Conservation (phyloP, 495 filamentous ascomycete genomes). For the Xylaria longipes region DNA sequence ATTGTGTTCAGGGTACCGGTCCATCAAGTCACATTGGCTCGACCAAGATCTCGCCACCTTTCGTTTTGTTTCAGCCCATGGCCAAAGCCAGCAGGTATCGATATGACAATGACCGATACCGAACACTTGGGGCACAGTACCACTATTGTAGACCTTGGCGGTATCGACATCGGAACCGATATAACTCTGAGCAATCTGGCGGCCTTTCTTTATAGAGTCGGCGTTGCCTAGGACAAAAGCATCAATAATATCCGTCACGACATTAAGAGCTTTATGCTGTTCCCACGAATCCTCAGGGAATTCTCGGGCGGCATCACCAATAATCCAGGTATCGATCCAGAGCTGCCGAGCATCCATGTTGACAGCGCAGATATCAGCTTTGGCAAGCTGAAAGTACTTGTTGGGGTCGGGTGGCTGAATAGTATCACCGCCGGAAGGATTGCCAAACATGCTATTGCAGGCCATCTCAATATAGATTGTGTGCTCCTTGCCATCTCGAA, state of each 20-base stretch:
- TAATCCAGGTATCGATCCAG: constrained; percentile 93
- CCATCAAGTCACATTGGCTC: constrained; percentile 92
- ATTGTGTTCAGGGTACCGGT: constrained; percentile 90
- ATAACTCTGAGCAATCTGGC: constrained; percentile 82
- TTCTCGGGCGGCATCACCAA: constrained; percentile 84
- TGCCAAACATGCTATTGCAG: constrained; percentile 98
- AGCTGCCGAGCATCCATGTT: constrained; percentile 84
- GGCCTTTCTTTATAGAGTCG: constrained; percentile 76
- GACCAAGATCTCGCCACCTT: constrained; percentile 97
- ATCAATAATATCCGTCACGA: constrained; percentile 87
- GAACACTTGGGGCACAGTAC: constrained; percentile 75
- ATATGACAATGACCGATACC: constrained; percentile 97
- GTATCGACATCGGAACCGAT: constrained; percentile 83
- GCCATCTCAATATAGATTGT: constrained; percentile 96
- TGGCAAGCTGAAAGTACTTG: constrained; percentile 74
- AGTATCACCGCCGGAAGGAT: constrained; percentile 79
- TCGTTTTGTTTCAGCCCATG: constrained; percentile 97
- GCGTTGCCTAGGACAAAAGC: constrained; percentile 81
- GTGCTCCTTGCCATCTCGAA: constrained; percentile 84
- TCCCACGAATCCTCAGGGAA: constrained; percentile 84
- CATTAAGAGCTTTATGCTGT: constrained; percentile 80
- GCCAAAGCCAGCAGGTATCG: constrained; percentile 98
- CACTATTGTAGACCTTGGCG: constrained; percentile 79
- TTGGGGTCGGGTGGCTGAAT: constrained; percentile 90
- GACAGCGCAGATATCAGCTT: constrained; percentile 87